phyloP scores from a whole-genome alignment of 495 filamentous ascomycete species.

The Hypoxylon perforatum region DNA sequence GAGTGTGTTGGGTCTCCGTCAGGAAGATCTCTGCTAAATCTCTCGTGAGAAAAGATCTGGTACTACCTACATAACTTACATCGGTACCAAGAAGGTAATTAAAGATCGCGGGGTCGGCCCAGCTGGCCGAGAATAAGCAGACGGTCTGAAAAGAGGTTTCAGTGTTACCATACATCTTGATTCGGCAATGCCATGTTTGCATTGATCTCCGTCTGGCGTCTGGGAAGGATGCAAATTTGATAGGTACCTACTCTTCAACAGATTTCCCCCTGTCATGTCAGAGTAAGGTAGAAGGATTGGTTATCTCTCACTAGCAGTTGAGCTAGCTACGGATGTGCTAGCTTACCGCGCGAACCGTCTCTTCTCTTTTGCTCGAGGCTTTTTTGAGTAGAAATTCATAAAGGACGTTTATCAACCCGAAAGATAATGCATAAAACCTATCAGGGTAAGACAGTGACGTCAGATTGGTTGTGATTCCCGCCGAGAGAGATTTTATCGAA shows the following conservation, averaged over 20 bases:
- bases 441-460: slow-evolving; percentile 35
- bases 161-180: slow-evolving; percentile 6
- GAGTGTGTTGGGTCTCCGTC: background rate
- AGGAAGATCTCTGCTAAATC: slow-evolving; percentile 23
- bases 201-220: background rate
- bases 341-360: background rate
- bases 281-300: too few species aligned
- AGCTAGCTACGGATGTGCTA: background rate
- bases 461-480: slow-evolving; percentile 8
- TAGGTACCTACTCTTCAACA: too few species aligned
- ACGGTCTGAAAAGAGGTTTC: background rate
- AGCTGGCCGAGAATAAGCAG: slow-evolving; percentile 12
- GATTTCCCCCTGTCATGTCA: background rate
- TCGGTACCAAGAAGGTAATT: background rate
- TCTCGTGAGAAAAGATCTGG: slow-evolving; percentile 34
- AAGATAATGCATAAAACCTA: slow-evolving; percentile 25
- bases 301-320: too few species aligned
- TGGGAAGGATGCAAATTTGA: background rate
- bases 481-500: background rate
- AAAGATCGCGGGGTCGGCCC: slow-evolving; percentile 38
- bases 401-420: background rate
- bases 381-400: background rate
- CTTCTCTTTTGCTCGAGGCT: background rate
- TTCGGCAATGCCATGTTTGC: background rate
- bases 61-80: background rate